These are phyloP conservation scores for Geranium brycei DNA, from an alignment of 345 rosid genomes.

Conservation along the genomic window DNA sequence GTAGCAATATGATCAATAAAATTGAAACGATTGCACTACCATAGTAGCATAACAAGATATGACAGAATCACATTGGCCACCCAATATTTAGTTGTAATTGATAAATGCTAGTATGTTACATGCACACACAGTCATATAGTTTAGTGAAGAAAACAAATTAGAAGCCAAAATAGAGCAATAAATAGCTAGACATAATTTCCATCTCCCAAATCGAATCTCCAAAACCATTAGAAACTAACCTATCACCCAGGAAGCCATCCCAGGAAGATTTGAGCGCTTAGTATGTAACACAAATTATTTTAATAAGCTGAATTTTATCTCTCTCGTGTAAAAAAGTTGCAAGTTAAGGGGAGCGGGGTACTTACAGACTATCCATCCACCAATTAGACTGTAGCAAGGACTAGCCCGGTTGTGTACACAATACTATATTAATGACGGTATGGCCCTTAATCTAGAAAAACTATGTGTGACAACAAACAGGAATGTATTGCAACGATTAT, in stretches of 20 bases:
- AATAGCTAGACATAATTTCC: neutral
- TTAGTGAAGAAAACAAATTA: neutral
- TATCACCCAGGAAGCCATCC: neutral
- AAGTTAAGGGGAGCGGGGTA: too few relatives aligned
- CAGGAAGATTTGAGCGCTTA: neutral
- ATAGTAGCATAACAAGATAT: neutral
- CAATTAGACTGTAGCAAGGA: too few relatives aligned
- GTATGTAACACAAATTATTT: neutral
- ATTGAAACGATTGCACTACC: neutral
- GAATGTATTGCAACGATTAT: neutral
- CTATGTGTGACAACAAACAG: too few relatives aligned
- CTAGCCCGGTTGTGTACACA: too few relatives aligned
- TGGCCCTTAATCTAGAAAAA: too few relatives aligned
- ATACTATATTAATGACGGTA: too few relatives aligned
- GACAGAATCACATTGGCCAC: neutral
- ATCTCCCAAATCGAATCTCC: neutral
- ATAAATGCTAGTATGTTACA: too few relatives aligned
- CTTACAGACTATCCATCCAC: neutral
- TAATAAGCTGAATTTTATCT: neutral
- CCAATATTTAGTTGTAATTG: neutral
- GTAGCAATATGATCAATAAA: neutral
- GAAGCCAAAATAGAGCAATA: neutral
- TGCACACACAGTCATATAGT: neutral
- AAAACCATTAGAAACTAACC: neutral
- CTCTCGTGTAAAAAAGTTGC: too few relatives aligned